These are phyloP conservation scores for Ilyonectria robusta DNA, from an alignment of 2,329 filamentous ascomycete species.

Conservation along the genomic window DNA sequence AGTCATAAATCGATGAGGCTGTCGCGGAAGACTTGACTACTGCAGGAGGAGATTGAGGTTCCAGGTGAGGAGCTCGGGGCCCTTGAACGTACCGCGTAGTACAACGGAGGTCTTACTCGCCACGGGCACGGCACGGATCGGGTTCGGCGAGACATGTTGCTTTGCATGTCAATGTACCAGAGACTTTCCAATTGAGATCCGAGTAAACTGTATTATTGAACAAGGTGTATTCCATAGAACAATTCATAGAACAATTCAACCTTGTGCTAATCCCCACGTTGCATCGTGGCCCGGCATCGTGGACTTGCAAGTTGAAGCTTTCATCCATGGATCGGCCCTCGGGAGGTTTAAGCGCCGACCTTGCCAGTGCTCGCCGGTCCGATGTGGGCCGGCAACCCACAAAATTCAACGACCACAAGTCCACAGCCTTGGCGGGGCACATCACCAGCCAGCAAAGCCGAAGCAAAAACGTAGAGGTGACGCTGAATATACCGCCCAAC, in stretches of 20 bases:
- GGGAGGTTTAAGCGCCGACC: slow-evolving; percentile 31
- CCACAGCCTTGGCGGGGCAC: slow-evolving; percentile 42
- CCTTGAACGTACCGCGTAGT: slow-evolving; percentile 8
- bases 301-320: background rate
- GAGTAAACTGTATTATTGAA: background rate
- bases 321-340: slow-evolving; percentile 33
- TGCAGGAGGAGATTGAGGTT: slow-evolving; percentile 43
- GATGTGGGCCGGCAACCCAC: slow-evolving; percentile 38
- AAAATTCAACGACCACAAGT: slow-evolving; percentile 45
- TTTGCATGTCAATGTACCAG: slow-evolving; percentile 19
- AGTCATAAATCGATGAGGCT: slow-evolving; percentile 33
- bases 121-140: slow-evolving; percentile 20
- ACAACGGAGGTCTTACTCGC: slow-evolving; percentile 6
- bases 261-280: slow-evolving; percentile 1
- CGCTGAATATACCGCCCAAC: slow-evolving; percentile 18
- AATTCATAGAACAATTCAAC: slow-evolving; percentile 9
- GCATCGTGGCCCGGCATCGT: slow-evolving; percentile 1
- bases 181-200: slow-evolving; percentile 21
- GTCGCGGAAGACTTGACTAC: slow-evolving; percentile 36
- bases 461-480: slow-evolving; percentile 26
- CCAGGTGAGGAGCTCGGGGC: slow-evolving; percentile 16
- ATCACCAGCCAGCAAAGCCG: slow-evolving; percentile 35
- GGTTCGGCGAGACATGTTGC: slow-evolving; percentile 14
- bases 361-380: slow-evolving; percentile 24
- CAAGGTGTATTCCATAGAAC: slow-evolving; percentile 9